These are phyloP conservation scores for Chaetomiaceae sp. DNA, from an alignment of 2,329 filamentous ascomycete species.

Conservation along the genomic window DNA sequence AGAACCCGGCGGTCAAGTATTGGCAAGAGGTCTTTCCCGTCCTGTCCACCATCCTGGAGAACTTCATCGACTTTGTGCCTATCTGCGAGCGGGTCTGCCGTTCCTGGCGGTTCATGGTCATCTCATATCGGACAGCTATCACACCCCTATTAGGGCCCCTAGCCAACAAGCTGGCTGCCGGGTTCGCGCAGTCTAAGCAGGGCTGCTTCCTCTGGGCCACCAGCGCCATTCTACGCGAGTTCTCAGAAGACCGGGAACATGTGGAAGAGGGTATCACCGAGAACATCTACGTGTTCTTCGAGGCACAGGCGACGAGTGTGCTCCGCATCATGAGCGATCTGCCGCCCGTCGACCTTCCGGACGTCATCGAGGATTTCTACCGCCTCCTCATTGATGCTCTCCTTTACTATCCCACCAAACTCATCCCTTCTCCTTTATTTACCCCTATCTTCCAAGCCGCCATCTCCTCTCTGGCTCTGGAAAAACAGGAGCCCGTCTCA, in stretches of 20 bases:
- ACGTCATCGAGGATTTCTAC: slow-evolving; percentile 95
- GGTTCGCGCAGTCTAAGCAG: slow-evolving; percentile 81
- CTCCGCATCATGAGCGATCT: slow-evolving; percentile 84
- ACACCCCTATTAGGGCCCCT: slow-evolving; percentile 77
- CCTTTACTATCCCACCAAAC: slow-evolving; percentile 83
- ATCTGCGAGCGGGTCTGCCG: slow-evolving; percentile 92
- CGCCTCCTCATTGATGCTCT: slow-evolving; percentile 86
- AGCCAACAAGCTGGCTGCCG: slow-evolving; percentile 80
- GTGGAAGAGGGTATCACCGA: slow-evolving; percentile 78
- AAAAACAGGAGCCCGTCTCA: slow-evolving; percentile 87
- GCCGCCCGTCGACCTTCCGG: slow-evolving; percentile 66
- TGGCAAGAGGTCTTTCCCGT: slow-evolving; percentile 92
- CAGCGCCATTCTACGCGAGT: slow-evolving; percentile 89
- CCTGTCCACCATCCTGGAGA: slow-evolving; percentile 78
- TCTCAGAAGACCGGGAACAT: slow-evolving; percentile 82
- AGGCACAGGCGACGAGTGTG: slow-evolving; percentile 86
- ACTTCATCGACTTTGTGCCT: slow-evolving; percentile 78
- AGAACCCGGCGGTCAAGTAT: slow-evolving; percentile 91
- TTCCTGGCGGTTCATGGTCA: slow-evolving; percentile 95
- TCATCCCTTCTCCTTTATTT: slow-evolving; percentile 75
- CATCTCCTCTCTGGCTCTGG: slow-evolving; percentile 77
- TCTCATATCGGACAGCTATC: slow-evolving; percentile 89
- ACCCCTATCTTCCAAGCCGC: slow-evolving; percentile 82
- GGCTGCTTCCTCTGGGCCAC: slow-evolving; percentile 99
- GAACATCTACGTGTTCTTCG: slow-evolving; percentile 90